Conservation (phyloP, 2,329 filamentous ascomycete species). For the Sarocladiaceae sp. region DNA sequence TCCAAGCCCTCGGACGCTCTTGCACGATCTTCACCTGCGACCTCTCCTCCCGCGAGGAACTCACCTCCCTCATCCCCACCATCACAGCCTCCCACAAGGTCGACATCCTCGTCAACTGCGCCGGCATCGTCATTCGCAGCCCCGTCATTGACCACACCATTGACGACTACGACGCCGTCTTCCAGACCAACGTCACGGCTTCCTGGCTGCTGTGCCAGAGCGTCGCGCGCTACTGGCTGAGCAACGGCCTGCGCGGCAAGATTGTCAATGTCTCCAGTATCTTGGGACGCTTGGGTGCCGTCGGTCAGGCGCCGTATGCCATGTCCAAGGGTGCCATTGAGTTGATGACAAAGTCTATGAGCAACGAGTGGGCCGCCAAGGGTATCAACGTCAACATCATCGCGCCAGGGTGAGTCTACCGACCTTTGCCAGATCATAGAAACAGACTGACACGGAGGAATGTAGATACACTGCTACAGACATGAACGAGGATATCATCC, state of each 20-base stretch:
- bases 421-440: not conserved
- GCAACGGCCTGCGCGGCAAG: constrained; percentile 38
- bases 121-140: constrained; percentile 51
- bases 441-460: constrained; percentile 1
- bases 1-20: constrained; percentile 61
- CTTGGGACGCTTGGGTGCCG: constrained; percentile 25
- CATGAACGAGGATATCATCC: constrained; percentile 38
- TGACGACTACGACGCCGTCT: constrained; percentile 60
- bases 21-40: constrained; percentile 65
- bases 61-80: constrained; percentile 52
- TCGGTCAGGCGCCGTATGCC: not conserved
- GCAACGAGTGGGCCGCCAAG: not conserved
- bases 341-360: not conserved
- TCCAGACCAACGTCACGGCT: constrained; percentile 65
- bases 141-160: constrained; percentile 39
- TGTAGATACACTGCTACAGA: constrained; percentile 37
- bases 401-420: constrained; percentile 38
- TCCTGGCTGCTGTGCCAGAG: constrained; percentile 65
- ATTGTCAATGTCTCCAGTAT: constrained; percentile 46
- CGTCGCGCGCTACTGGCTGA: constrained; percentile 46
- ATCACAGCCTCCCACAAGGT: constrained; percentile 58
- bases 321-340: not conserved
- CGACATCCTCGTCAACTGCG: constrained; percentile 78
- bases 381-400: constrained; percentile 22
- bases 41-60: constrained; percentile 52